Evolutionary conservation across 495 filamentous ascomycete species (phyloP).

Genomic region (Talaromyces liani): DNA sequence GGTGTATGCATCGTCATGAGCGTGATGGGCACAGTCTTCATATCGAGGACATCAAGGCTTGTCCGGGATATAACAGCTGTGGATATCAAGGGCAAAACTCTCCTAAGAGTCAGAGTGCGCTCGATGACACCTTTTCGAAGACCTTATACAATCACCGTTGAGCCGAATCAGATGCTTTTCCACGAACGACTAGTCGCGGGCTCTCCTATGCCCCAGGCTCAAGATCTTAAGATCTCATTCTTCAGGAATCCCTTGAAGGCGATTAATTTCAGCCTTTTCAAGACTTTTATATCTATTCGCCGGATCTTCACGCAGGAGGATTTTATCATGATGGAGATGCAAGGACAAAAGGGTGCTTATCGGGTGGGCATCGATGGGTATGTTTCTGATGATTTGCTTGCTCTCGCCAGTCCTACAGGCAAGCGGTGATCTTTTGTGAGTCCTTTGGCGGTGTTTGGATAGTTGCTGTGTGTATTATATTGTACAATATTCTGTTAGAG

Average conservation of each 20-base stretch:
- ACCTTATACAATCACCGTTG: slow-evolving; percentile 29
- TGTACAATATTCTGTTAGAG: neutral
- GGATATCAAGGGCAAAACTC: slow-evolving; percentile 20
- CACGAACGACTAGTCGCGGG: slow-evolving; percentile 24
- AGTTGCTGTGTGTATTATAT: slow-evolving; percentile 1
- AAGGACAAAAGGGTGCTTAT: slow-evolving; percentile 31
- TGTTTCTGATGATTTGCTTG: slow-evolving; percentile 29
- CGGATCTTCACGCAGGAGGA: slow-evolving; percentile 39
- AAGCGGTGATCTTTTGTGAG: neutral
- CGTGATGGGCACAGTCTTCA: slow-evolving; percentile 33
- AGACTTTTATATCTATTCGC: slow-evolving; percentile 29
- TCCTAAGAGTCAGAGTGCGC: slow-evolving; percentile 31
- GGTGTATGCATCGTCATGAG: slow-evolving; percentile 39
- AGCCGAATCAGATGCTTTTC: slow-evolving; percentile 31
- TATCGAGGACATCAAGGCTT: slow-evolving; percentile 27
- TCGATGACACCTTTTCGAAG: slow-evolving; percentile 35
- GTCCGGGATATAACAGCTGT: slow-evolving; percentile 31
- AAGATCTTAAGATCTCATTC: slow-evolving; percentile 18
- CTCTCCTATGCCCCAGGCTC: slow-evolving; percentile 13
- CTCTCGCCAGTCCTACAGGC: slow-evolving; percentile 22
- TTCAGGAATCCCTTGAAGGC: slow-evolving; percentile 32
- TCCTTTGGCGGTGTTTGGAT: neutral
- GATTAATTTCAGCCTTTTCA: slow-evolving; percentile 26
- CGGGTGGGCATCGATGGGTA: slow-evolving; percentile 34
- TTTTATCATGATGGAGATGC: slow-evolving; percentile 36